These are phyloP conservation scores for Hirschfeldia incana DNA, from an alignment of 345 rosid species.

Conservation along the genomic window DNA sequence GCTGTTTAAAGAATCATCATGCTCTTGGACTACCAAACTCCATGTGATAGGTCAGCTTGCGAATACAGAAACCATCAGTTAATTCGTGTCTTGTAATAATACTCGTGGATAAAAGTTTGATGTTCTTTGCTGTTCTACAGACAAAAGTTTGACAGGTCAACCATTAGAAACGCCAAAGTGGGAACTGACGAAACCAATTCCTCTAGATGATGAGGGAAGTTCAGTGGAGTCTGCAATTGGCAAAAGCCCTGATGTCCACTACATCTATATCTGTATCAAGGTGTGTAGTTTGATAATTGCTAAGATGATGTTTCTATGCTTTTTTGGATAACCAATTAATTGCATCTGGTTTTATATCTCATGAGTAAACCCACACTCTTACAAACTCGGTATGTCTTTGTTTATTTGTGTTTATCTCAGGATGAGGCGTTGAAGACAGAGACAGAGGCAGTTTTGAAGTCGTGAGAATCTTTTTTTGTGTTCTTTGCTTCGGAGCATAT, in stretches of 20 bases:
- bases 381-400: not conserved
- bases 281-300: slow-evolving; percentile 4
- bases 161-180: slow-evolving; percentile 43
- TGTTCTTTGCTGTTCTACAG: slow-evolving; percentile 43
- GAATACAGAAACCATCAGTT: not conserved
- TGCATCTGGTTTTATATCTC: slow-evolving; percentile 7
- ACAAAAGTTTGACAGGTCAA: slow-evolving; percentile 52
- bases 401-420: slow-evolving; percentile 7
- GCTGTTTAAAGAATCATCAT: slow-evolving; percentile 54
- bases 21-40: slow-evolving; percentile 60
- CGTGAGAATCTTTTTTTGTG: slow-evolving; percentile 2
- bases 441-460: slow-evolving; percentile 11
- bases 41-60: slow-evolving; percentile 63
- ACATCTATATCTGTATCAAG: slow-evolving; percentile 68
- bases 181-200: slow-evolving; percentile 65
- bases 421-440: slow-evolving; percentile 30
- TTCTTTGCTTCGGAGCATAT: not conserved
- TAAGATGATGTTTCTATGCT: not conserved
- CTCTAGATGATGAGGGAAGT: slow-evolving; percentile 56
- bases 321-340: not conserved
- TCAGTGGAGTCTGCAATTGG: slow-evolving; percentile 64
- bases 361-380: not conserved
- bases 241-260: slow-evolving; percentile 73
- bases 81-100: not conserved
- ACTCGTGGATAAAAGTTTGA: not conserved